These are phyloP conservation scores for Gonapodya prolifera DNA, from an alignment of 192 early-diverging fungal species.

Conservation along the genomic window DNA sequence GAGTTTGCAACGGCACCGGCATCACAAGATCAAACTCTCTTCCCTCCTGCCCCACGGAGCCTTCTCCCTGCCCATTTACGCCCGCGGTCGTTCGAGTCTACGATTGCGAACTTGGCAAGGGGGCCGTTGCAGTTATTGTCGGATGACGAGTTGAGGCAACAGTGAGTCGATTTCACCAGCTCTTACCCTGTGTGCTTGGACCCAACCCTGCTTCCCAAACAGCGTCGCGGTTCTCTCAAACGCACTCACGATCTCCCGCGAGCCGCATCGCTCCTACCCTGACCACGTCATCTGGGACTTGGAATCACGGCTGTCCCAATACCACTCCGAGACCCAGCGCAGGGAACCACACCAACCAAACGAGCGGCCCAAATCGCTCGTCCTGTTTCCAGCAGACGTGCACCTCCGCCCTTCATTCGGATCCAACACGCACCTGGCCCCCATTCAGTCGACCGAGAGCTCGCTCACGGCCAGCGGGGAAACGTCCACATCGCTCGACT, in stretches of 20 bases:
- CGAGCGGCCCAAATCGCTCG: background rate
- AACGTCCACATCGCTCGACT: background rate
- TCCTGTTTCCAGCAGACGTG: background rate
- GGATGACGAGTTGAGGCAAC: background rate
- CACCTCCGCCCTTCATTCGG: background rate
- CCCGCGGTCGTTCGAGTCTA: background rate
- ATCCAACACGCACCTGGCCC: background rate
- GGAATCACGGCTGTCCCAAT: background rate
- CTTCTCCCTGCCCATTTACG: background rate
- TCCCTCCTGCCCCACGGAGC: background rate
- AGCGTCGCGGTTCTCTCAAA: background rate
- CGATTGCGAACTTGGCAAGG: background rate
- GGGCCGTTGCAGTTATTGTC: background rate
- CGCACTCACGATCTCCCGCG: background rate
- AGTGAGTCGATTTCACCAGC: background rate
- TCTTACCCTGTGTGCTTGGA: background rate
- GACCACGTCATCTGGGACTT: background rate
- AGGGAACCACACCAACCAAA: background rate
- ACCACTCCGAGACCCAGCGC: background rate
- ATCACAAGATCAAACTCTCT: too few species aligned
- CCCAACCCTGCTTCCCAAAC: background rate
- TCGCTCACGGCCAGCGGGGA: background rate
- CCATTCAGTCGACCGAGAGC: background rate
- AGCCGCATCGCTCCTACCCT: background rate
- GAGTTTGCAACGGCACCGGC: background rate